phyloP scores from a whole-genome alignment of 192 early-diverging fungal species.

The Coemansia erecta region DNA sequence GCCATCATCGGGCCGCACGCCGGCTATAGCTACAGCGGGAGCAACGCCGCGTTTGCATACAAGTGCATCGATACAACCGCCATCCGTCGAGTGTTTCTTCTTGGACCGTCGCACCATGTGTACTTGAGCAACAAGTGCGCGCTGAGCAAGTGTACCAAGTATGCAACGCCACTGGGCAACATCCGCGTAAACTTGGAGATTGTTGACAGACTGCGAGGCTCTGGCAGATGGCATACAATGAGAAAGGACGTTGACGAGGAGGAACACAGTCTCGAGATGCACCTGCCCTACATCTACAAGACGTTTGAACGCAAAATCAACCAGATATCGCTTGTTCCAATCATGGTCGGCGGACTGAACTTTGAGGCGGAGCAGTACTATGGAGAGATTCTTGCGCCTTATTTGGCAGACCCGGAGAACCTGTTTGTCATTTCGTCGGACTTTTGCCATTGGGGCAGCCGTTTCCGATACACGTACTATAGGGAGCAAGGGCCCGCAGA shows the following conservation, averaged over 20 bases:
- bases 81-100: conserved; percentile 79
- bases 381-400: conserved; percentile 72
- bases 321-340: conserved; percentile 76
- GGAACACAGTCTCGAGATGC: conserved; percentile 98
- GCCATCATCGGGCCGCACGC: conserved; percentile 69
- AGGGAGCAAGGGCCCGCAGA: conserved; percentile 8
- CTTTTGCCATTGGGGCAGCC: conserved; percentile 95
- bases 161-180: conserved; percentile 88
- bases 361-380: conserved; percentile 61
- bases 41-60: conserved; percentile 90
- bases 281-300: conserved; percentile 86
- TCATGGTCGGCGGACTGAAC: conserved; percentile 79
- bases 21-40: conserved; percentile 85
- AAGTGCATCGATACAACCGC: conserved; percentile 59
- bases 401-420: conserved; percentile 65
- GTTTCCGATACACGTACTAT: conserved; percentile 82
- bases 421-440: conserved; percentile 95
- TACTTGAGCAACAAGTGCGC: conserved; percentile 79
- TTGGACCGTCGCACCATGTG: conserved; percentile 92
- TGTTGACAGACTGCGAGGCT: conserved; percentile 61
- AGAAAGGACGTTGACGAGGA: conserved; percentile 70
- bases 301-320: conserved; percentile 64
- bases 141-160: conserved; percentile 65
- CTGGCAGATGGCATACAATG: conserved; percentile 71
- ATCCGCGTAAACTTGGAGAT: conserved; percentile 62